A percentile compares a stretch with the other conserved stretches of the same genome.
These are phyloP conservation scores for Kwoniella shivajii DNA, from an alignment of 1,284 basidiomycete genomes.

Conservation along the genomic window DNA sequence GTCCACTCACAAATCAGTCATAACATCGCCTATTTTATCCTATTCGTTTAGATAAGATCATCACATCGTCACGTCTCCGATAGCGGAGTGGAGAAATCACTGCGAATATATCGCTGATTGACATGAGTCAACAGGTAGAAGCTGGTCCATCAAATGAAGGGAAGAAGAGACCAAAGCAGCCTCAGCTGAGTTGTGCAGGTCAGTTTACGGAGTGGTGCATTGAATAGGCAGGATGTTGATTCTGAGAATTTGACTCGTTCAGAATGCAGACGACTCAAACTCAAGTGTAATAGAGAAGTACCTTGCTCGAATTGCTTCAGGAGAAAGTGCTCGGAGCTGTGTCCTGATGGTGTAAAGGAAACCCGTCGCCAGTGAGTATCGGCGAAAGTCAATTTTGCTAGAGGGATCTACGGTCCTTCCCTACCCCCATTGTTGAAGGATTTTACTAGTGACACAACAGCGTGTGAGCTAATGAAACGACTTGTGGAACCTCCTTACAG, in stretches of 20 bases:
- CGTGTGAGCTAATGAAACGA: neutral
- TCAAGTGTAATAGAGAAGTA: slow-evolving; percentile 38
- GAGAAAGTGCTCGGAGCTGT: slow-evolving; percentile 37
- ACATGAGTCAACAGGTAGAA: neutral
- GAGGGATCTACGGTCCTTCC: too few relatives aligned
- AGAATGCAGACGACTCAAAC: slow-evolving; percentile 36
- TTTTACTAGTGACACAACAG: too few relatives aligned
- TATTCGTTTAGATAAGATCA: too few relatives aligned
- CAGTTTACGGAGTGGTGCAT: neutral
- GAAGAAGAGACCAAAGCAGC: slow-evolving; percentile 14
- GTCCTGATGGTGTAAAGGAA: slow-evolving; percentile 34
- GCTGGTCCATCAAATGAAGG: slow-evolving; percentile 8
- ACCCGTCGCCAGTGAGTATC: slow-evolving; percentile 28
- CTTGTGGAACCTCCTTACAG: neutral
- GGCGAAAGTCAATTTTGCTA: too few relatives aligned
- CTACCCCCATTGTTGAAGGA: too few relatives aligned
- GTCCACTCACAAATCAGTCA: too few relatives aligned
- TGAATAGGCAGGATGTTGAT: neutral
- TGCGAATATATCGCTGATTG: too few relatives aligned
- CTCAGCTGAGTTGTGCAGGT: slow-evolving; percentile 23
- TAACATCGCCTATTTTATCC: too few relatives aligned
- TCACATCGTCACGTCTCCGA: too few relatives aligned
- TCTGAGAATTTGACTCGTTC: too few relatives aligned
- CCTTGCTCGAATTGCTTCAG: slow-evolving; percentile 44
- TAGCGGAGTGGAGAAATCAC: neutral